These are phyloP conservation scores for Russula vinacea DNA, from an alignment of 768 basidiomycete species.

Conservation along the genomic window DNA sequence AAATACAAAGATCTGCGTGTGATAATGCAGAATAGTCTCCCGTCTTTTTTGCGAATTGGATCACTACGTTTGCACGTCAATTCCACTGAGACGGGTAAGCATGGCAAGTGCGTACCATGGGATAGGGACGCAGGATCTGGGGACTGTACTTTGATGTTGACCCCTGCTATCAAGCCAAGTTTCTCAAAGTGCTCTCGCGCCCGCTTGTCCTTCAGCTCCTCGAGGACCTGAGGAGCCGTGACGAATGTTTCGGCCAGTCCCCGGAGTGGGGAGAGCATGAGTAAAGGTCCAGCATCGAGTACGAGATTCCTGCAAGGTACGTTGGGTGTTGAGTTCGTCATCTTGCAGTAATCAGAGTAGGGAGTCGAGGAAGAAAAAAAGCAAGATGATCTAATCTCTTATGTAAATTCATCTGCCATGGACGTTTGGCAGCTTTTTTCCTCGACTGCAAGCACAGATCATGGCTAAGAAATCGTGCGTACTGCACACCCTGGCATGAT, in stretches of 20 bases:
- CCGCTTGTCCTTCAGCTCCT: slow-evolving; percentile 84
- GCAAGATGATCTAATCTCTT: not conserved
- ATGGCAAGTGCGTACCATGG: slow-evolving; percentile 45
- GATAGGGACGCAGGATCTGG: slow-evolving; percentile 69
- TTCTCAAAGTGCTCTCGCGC: slow-evolving; percentile 84
- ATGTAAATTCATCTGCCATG: not conserved
- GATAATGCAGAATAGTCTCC: slow-evolving; percentile 94
- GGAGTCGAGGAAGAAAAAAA: not conserved
- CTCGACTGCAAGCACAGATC: not conserved
- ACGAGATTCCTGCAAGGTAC: slow-evolving; percentile 74
- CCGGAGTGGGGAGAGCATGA: slow-evolving; percentile 85
- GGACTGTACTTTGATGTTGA: slow-evolving; percentile 64
- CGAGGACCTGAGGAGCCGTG: slow-evolving; percentile 86
- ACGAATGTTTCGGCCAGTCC: slow-evolving; percentile 82
- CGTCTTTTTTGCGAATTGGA: slow-evolving; percentile 89
- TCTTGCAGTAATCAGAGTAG: slow-evolving; percentile 7
- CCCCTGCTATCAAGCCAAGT: slow-evolving; percentile 70
- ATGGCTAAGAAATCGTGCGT: slow-evolving; percentile 32
- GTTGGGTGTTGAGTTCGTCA: slow-evolving; percentile 30
- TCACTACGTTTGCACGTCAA: slow-evolving; percentile 52
- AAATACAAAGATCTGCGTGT: slow-evolving; percentile 82
- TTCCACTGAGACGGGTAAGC: not conserved
- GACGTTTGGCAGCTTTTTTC: not conserved
- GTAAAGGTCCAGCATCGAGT: slow-evolving; percentile 89
- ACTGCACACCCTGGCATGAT: not conserved